Percentiles rank a stretch among this genome's conserved stretches.
These are phyloP conservation scores for Paralagenidium karlingii DNA, from an alignment of 352 stramenopile genomes.

Conservation along the genomic window DNA sequence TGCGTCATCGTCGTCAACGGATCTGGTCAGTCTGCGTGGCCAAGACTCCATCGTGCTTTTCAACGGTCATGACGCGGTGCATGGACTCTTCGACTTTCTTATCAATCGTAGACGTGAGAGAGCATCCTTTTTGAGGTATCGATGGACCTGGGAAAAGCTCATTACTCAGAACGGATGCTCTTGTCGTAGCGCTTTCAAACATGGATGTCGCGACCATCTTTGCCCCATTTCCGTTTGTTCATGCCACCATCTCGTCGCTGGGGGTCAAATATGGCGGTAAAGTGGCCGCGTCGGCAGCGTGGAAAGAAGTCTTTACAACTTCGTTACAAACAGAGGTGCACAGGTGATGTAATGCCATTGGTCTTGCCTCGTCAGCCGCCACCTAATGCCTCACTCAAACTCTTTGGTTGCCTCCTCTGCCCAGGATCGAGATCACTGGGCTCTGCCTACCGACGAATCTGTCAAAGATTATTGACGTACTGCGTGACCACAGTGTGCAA, in stretches of 20 bases:
- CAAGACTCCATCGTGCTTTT: constrained; percentile 55
- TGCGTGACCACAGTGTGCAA: constrained; percentile 18
- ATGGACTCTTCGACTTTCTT: constrained; percentile 65
- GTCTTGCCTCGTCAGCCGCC: neutral
- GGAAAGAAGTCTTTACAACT: constrained; percentile 6
- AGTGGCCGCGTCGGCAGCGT: constrained; percentile 6
- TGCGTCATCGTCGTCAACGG: constrained; percentile 2
- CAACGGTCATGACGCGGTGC: constrained; percentile 38
- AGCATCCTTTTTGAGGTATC: neutral
- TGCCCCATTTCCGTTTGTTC: constrained; percentile 32
- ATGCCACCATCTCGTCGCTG: constrained; percentile 46
- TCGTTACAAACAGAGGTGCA: constrained; percentile 1
- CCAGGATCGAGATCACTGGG: constrained; percentile 31
- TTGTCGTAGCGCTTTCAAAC: constrained; percentile 41
- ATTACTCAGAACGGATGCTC: neutral
- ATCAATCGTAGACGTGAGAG: constrained; percentile 66
- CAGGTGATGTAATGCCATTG: neutral
- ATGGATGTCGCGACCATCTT: constrained; percentile 60
- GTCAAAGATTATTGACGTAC: constrained; percentile 15
- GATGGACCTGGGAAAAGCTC: neutral
- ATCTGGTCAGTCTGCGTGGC: constrained; percentile 29
- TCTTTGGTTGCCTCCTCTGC: neutral
- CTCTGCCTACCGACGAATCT: constrained; percentile 41
- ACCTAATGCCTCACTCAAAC: too few relatives aligned
- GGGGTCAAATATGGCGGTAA: constrained; percentile 25